Percentiles rank a stretch among this genome's conserved stretches.
These are phyloP conservation scores for Gracilaria domingensis DNA, from an alignment of 23 red algal species.

Conservation along the genomic window DNA sequence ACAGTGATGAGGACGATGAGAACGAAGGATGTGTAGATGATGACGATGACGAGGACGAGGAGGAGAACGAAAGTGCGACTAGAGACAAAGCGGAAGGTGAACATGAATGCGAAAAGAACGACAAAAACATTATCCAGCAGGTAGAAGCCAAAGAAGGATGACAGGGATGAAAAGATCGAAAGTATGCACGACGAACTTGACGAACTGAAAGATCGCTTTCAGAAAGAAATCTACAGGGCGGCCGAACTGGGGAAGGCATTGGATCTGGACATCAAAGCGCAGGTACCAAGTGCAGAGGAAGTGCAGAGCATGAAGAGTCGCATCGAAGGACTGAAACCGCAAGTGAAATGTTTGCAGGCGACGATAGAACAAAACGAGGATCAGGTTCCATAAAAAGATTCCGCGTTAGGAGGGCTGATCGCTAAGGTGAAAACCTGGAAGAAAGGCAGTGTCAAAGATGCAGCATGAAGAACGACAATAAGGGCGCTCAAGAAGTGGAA, in stretches of 20 bases:
- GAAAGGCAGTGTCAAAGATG: background rate
- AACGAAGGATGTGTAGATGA: background rate
- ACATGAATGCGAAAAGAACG: too few species aligned
- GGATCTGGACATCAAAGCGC: background rate
- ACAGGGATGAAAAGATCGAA: slow-evolving; percentile 9
- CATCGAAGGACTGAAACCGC: slow-evolving; percentile 2
- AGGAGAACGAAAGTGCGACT: too few species aligned
- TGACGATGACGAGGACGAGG: background rate
- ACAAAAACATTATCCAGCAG: background rate
- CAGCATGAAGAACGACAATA: background rate
- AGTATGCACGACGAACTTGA: background rate
- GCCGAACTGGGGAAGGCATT: slow-evolving; percentile 14
- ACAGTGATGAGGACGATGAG: background rate
- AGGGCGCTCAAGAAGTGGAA: background rate
- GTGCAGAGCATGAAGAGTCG: slow-evolving; percentile 1
- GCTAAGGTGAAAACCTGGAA: slow-evolving; percentile 32
- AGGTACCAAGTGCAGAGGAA: background rate
- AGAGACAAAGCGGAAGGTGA: too few species aligned
- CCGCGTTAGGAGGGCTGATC: background rate
- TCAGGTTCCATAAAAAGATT: slow-evolving; percentile 1
- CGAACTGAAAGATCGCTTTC: background rate
- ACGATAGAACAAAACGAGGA: background rate
- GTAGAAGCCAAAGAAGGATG: background rate
- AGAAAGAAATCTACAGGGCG: slow-evolving; percentile 11
- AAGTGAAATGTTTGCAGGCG: background rate